Evolutionary conservation across 331 rosid genomes (phyloP).

Genomic region (Cydonia oblonga): DNA sequence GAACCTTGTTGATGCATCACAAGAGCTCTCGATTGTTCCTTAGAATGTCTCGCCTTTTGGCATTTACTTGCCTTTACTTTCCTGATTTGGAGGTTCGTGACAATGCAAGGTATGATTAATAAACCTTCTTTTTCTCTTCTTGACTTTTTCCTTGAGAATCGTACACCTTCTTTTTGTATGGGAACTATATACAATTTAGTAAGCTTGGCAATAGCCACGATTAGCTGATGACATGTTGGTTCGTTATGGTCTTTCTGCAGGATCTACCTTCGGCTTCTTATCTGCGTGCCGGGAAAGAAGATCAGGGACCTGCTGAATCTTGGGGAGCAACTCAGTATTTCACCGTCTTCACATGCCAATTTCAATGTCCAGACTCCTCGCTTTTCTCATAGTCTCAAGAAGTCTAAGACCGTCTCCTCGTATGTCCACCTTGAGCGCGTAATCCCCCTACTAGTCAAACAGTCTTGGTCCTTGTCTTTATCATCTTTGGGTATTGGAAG

Average conservation of each 20-base stretch:
- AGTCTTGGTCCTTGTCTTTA: slow-evolving; percentile 84
- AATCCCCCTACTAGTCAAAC: slow-evolving; percentile 63
- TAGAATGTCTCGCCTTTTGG: slow-evolving; percentile 65
- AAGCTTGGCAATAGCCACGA: background rate
- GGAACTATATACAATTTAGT: background rate
- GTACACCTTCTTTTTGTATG: background rate
- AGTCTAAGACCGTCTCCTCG: slow-evolving; percentile 45
- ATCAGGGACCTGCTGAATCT: slow-evolving; percentile 65
- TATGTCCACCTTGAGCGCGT: slow-evolving; percentile 71
- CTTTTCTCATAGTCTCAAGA: slow-evolving; percentile 54
- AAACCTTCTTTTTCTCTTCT: background rate
- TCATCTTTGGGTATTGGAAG: slow-evolving; percentile 46
- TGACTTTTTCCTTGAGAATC: background rate
- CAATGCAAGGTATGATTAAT: slow-evolving; percentile 64
- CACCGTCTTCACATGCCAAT: slow-evolving; percentile 57
- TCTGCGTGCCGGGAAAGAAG: slow-evolving; percentile 86
- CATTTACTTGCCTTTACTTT: slow-evolving; percentile 71
- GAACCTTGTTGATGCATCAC: slow-evolving; percentile 82
- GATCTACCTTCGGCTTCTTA: slow-evolving; percentile 84
- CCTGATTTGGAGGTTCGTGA: slow-evolving; percentile 97
- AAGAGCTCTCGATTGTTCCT: slow-evolving; percentile 82
- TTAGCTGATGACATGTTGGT: slow-evolving; percentile 3
- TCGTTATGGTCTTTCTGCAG: slow-evolving; percentile 33
- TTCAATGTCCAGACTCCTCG: slow-evolving; percentile 69
- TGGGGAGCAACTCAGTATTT: slow-evolving; percentile 59